phyloP scores from a whole-genome alignment of 768 basidiomycete genomes.

The Tephrocybe rancida region DNA sequence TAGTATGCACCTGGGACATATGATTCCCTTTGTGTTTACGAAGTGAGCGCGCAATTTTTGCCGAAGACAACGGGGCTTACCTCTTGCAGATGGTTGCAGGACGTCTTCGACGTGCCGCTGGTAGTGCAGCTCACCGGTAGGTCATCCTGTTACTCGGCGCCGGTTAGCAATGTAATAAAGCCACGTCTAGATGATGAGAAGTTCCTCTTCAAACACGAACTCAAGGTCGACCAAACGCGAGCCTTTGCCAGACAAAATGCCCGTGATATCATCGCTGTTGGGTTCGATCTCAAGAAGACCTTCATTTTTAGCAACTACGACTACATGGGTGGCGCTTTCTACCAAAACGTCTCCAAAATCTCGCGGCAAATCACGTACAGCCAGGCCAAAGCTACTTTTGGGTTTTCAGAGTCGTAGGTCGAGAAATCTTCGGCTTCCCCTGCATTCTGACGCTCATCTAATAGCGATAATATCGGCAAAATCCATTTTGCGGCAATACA shows the following conservation, averaged over 20 bases:
- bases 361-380: conserved; percentile 92
- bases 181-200: conserved; percentile 86
- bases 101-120: conserved; percentile 91
- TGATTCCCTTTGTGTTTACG: conserved; percentile 97
- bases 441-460: not conserved
- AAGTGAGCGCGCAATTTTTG: conserved; percentile 57
- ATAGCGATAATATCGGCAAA: conserved; percentile 97
- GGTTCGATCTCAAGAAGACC: conserved; percentile 88
- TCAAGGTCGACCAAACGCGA: conserved; percentile 87
- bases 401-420: conserved; percentile 92
- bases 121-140: conserved; percentile 94
- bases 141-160: conserved; percentile 12
- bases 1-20: conserved; percentile 97
- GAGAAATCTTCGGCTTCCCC: not conserved
- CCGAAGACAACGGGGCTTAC: not conserved
- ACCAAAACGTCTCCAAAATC: conserved; percentile 91
- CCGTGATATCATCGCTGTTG: conserved; percentile 96
- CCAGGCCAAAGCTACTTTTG: conserved; percentile 94
- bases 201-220: conserved; percentile 95
- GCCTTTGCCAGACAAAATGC: conserved; percentile 84
- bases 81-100: conserved; percentile 85
- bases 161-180: not conserved
- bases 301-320: conserved; percentile 96
- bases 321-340: conserved; percentile 91
- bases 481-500: conserved; percentile 96